Evolutionary conservation across 2,329 filamentous ascomycete species (phyloP).

Genomic region (Chaetomium strumarium): DNA sequence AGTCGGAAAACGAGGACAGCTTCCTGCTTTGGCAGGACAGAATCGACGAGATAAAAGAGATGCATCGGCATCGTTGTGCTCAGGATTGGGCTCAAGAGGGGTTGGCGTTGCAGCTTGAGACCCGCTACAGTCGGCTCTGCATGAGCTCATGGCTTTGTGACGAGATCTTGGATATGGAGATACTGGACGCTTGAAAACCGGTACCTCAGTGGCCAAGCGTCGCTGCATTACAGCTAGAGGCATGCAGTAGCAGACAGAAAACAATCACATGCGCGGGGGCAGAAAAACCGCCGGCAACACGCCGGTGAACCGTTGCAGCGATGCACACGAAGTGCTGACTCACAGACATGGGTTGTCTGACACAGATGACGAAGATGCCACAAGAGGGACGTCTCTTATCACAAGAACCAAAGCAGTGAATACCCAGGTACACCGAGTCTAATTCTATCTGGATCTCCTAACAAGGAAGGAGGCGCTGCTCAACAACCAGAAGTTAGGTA

Average conservation of each 20-base stretch:
- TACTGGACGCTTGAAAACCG: no score
- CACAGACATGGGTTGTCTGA: slow-evolving; percentile 8
- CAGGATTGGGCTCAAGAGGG: not conserved
- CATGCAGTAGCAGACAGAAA: not conserved
- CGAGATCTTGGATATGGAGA: not conserved
- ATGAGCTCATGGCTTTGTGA: not conserved
- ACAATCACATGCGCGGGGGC: not conserved
- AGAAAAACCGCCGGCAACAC: not conserved
- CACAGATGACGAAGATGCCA: not conserved
- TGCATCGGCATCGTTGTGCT: not conserved
- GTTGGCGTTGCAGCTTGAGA: not conserved
- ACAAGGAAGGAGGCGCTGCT: not conserved
- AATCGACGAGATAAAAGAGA: not conserved
- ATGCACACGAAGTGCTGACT: not conserved
- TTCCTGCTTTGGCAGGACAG: not conserved
- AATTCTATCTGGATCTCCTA: not conserved
- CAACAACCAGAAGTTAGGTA: not conserved
- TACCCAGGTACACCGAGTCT: not conserved
- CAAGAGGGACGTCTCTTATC: not conserved
- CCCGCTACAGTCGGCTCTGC: not conserved
- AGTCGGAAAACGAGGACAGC: not conserved
- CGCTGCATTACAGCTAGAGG: no score
- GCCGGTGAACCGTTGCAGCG: not conserved
- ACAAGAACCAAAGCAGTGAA: not conserved
- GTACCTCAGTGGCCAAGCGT: no score